Evolutionary conservation across 1,284 basidiomycete genomes (phyloP).

Genomic region (Lentinula novae-zelandiae): DNA sequence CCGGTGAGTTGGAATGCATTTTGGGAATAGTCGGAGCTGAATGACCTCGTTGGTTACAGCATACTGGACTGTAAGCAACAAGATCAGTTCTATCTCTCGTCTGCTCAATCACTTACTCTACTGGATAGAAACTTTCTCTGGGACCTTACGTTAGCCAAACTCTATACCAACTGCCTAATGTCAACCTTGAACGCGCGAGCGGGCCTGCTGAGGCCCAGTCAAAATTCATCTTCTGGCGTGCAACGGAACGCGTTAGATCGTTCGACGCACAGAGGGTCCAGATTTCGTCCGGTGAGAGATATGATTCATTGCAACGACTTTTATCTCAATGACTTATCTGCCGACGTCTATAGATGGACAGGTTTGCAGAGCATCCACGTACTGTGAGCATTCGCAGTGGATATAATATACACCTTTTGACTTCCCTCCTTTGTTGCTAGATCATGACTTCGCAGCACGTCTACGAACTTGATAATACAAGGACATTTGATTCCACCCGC

Average conservation of each 20-base stretch:
- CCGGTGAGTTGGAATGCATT: slow-evolving; percentile 18
- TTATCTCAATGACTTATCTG: background rate
- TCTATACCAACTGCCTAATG: slow-evolving; percentile 26
- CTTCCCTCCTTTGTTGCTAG: background rate
- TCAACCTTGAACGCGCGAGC: slow-evolving; percentile 24
- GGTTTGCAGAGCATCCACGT: background rate
- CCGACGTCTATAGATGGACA: background rate
- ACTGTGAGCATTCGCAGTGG: background rate
- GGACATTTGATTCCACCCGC: background rate
- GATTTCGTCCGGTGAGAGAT: slow-evolving; percentile 9
- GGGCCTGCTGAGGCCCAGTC: slow-evolving; percentile 1
- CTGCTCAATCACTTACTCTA: background rate
- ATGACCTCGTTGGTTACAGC: background rate
- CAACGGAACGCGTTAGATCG: background rate
- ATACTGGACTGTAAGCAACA: slow-evolving; percentile 10
- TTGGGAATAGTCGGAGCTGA: background rate
- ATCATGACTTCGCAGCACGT: background rate
- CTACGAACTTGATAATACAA: slow-evolving; percentile 8
- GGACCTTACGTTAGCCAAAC: slow-evolving; percentile 23
- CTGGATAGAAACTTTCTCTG: slow-evolving; percentile 22
- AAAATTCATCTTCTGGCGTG: background rate
- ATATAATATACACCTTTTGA: background rate
- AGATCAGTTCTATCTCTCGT: background rate
- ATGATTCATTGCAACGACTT: background rate
- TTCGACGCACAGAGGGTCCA: background rate